A percentile compares a stretch with the other conserved stretches of the same genome.
These are phyloP conservation scores for Phoma sp. DNA, from an alignment of 2,329 filamentous ascomycete species.

Conservation along the genomic window DNA sequence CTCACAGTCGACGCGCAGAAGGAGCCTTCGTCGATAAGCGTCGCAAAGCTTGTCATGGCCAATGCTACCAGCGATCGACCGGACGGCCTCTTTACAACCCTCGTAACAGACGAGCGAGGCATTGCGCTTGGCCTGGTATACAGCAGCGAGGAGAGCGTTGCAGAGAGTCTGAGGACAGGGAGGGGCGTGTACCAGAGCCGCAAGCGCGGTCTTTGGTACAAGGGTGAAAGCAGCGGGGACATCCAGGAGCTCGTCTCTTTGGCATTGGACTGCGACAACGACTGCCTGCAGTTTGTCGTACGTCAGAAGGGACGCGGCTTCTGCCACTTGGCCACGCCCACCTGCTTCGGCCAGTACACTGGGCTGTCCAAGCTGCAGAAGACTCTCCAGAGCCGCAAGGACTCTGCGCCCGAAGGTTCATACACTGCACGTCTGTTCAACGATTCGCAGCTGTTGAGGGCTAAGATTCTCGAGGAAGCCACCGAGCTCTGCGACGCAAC, in stretches of 20 bases:
- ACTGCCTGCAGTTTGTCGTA: conserved; percentile 89
- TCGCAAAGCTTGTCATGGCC: conserved; percentile 73
- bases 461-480: conserved; percentile 98
- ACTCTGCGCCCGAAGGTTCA: conserved; percentile 83
- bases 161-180: conserved; percentile 81
- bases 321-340: conserved; percentile 90
- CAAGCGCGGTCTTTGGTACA: conserved; percentile 95
- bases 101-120: conserved; percentile 88
- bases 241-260: conserved; percentile 87
- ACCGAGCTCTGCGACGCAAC: conserved; percentile 91
- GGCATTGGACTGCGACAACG: conserved; percentile 89
- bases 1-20: conserved; percentile 71
- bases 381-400: conserved; percentile 81
- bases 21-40: conserved; percentile 66
- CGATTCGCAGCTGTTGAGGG: conserved; percentile 84
- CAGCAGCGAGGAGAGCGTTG: conserved; percentile 88
- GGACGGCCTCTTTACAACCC: conserved; percentile 85
- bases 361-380: conserved; percentile 87
- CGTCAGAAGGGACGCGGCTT: conserved; percentile 87
- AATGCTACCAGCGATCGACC: conserved; percentile 81
- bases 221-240: conserved; percentile 92
- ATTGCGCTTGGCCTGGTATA: conserved; percentile 89
- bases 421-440: conserved; percentile 94
- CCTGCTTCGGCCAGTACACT: conserved; percentile 85
- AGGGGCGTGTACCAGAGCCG: conserved; percentile 93